Evolutionary conservation across 139 green algal genomes (phyloP).

Genomic region (Limnomonas spitsbergensis): DNA sequence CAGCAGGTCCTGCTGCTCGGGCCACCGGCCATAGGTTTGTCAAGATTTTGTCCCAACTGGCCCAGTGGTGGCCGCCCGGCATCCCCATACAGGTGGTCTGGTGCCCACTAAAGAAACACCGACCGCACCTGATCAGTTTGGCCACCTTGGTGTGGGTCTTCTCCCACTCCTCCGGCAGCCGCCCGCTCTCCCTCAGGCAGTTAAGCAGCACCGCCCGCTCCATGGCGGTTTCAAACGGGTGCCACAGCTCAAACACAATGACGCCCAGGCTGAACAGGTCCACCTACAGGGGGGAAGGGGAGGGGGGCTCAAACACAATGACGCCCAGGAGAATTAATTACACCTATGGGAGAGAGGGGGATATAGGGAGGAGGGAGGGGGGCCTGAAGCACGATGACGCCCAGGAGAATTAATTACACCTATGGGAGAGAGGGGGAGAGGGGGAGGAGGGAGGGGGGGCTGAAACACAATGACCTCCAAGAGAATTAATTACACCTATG

Average conservation of each 20-base stretch:
- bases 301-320: not conserved
- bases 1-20: too few species aligned
- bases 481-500: too few species aligned
- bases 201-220: conserved; percentile 73
- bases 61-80: too few species aligned
- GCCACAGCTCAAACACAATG: conserved; percentile 87
- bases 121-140: conserved; percentile 35
- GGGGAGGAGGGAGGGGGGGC: too few species aligned
- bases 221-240: conserved; percentile 86
- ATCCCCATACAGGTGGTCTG: too few species aligned
- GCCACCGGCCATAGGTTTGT: too few species aligned
- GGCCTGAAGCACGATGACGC: conserved; percentile 81
- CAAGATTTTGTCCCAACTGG: too few species aligned
- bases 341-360: too few species aligned
- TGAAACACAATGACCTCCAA: not conserved
- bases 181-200: conserved; percentile 63
- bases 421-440: conserved; percentile 38
- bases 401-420: conserved; percentile 82
- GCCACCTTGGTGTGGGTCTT: conserved; percentile 51
- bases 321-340: too few species aligned
- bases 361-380: not conserved
- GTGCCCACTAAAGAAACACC: not conserved
- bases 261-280: conserved; percentile 87
- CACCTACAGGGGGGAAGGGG: conserved; percentile 51
- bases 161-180: conserved; percentile 65